Conservation (phyloP, 495 filamentous ascomycete genomes). For the Talaromyces proteolyticus region DNA sequence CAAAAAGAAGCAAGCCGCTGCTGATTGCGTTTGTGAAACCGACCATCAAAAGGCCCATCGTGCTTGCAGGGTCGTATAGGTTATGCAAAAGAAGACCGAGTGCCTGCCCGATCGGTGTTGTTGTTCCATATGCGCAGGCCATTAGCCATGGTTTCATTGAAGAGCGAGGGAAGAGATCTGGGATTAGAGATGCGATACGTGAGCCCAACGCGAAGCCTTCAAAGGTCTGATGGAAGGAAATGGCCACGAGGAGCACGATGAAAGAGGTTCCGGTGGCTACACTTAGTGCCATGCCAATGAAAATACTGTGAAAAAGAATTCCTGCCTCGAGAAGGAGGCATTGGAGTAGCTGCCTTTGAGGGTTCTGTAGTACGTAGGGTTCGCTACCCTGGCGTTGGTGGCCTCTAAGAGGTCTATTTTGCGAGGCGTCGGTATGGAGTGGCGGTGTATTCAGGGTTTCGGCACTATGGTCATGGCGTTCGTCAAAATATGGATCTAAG, state of each 20-base stretch:
- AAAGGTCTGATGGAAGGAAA: conserved; percentile 80
- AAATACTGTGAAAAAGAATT: conserved; percentile 81
- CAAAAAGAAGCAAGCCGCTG: conserved; percentile 81
- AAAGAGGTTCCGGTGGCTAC: conserved; percentile 75
- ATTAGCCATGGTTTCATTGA: conserved; percentile 81
- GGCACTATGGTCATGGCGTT: not conserved
- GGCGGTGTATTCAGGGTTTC: no score
- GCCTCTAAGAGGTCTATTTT: not conserved
- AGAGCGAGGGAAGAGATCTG: conserved; percentile 42
- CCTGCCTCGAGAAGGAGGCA: conserved; percentile 77
- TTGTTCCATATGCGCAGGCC: conserved; percentile 85
- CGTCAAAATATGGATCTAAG: conserved; percentile 20
- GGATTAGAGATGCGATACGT: conserved; percentile 61
- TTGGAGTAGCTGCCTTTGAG: conserved; percentile 63
- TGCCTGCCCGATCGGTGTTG: conserved; percentile 86
- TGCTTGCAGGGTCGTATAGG: conserved; percentile 76
- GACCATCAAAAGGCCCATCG: conserved; percentile 82
- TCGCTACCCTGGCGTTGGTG: conserved; percentile 2
- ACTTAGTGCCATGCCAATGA: conserved; percentile 87
- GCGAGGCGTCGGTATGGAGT: not conserved
- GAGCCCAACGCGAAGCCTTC: conserved; percentile 74
- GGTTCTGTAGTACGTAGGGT: conserved; percentile 23
- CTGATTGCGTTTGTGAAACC: conserved; percentile 91
- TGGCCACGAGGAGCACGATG: conserved; percentile 73
- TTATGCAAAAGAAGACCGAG: conserved; percentile 78